phyloP scores from a whole-genome alignment of 179 eudicot species.

The Silene vulgaris region DNA sequence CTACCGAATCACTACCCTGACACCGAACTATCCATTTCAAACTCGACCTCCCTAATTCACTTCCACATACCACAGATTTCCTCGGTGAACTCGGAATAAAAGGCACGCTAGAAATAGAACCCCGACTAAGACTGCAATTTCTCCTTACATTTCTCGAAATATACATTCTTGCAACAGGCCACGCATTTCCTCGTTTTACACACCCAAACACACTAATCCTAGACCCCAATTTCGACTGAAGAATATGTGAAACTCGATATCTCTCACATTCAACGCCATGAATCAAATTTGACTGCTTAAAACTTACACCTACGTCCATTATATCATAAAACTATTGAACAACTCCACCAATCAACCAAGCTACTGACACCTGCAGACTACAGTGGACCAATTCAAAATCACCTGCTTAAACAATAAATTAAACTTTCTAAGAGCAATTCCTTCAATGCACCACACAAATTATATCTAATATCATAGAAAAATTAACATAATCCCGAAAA shows the following conservation, averaged over 20 bases:
- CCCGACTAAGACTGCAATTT: constrained; percentile 20
- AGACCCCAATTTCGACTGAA: constrained; percentile 29
- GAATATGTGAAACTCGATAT: constrained; percentile 27
- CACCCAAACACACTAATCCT: constrained; percentile 29
- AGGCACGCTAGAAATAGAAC: constrained; percentile 18
- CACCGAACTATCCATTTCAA: constrained; percentile 36
- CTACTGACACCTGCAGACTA: constrained; percentile 20
- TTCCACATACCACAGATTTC: constrained; percentile 24
- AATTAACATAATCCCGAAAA: neutral
- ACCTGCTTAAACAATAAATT: constrained; percentile 21
- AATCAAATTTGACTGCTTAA: constrained; percentile 46
- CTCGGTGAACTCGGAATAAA: constrained; percentile 25
- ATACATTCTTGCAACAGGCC: constrained; percentile 29
- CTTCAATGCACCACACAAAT: constrained; percentile 6
- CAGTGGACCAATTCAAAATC: constrained; percentile 26
- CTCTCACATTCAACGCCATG: constrained; percentile 36
- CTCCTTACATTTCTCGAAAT: constrained; percentile 41
- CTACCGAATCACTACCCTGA: constrained; percentile 65
- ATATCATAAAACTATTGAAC: constrained; percentile 19
- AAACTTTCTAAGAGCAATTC: constrained; percentile 8
- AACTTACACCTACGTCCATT: constrained; percentile 61
- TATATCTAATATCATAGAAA: neutral
- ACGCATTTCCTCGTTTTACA: constrained; percentile 31
- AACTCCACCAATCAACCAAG: constrained; percentile 5
- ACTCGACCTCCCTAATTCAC: constrained; percentile 26